Evolutionary conservation across 768 basidiomycete species (phyloP).

Genomic region (Leccinum boreale): DNA sequence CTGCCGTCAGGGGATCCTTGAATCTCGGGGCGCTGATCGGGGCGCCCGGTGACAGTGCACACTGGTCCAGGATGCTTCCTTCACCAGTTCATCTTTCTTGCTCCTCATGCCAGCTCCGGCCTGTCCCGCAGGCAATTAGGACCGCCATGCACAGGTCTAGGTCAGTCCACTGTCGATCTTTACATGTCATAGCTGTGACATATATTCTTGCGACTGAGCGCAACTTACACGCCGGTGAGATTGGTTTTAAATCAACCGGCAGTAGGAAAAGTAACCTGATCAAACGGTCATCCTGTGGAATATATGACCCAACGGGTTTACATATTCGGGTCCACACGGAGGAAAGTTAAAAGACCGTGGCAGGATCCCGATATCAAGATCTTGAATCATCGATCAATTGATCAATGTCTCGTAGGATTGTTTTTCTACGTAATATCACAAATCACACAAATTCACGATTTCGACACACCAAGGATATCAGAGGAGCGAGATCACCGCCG

Average conservation of each 20-base stretch:
- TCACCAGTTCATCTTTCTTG: neutral
- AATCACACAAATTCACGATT: neutral
- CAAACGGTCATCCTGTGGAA: neutral
- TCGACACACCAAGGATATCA: neutral
- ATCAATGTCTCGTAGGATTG: neutral
- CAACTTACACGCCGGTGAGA: neutral
- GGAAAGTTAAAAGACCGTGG: neutral
- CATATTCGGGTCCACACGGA: neutral
- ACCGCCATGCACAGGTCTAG: neutral
- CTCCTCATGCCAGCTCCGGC: neutral
- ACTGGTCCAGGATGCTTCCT: neutral
- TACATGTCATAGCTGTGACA: neutral
- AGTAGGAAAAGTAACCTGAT: neutral
- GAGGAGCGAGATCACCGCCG: no score
- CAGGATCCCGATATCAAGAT: neutral
- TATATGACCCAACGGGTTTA: neutral
- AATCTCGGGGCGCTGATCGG: neutral
- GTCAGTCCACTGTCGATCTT: neutral
- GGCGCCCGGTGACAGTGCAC: neutral
- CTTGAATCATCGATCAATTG: neutral
- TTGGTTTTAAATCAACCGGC: neutral
- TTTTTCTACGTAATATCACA: neutral
- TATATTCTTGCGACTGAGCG: neutral
- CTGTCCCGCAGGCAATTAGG: neutral
- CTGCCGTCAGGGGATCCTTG: neutral